Evolutionary conservation across 2,329 filamentous ascomycete species (phyloP).

Genomic region (Aspergillus pseudoviridinutans): DNA sequence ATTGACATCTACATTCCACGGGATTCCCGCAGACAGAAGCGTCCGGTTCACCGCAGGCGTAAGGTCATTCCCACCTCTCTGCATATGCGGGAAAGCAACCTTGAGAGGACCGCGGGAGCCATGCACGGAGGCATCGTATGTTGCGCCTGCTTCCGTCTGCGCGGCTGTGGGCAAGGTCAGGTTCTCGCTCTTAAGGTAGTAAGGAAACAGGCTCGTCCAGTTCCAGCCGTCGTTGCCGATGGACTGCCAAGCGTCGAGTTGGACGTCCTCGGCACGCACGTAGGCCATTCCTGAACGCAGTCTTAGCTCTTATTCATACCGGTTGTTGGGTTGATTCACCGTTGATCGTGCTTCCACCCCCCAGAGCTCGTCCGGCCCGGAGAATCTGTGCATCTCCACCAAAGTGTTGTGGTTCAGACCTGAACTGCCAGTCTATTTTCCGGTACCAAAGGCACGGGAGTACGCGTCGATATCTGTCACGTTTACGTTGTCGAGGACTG

Average conservation of each 20-base stretch:
- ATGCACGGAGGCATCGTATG: slow-evolving; percentile 8
- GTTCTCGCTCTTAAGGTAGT: slow-evolving; percentile 29
- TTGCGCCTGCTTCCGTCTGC: no score
- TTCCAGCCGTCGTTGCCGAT: slow-evolving; percentile 33
- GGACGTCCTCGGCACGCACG: slow-evolving; percentile 32
- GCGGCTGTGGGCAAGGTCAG: slow-evolving; percentile 21
- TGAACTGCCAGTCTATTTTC: slow-evolving; percentile 44
- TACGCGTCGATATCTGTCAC: slow-evolving; percentile 26
- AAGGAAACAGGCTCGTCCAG: slow-evolving; percentile 28
- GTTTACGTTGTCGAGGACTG: slow-evolving; percentile 25
- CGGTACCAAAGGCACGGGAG: slow-evolving; percentile 27
- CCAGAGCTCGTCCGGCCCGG: slow-evolving; percentile 42
- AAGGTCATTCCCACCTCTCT: slow-evolving; percentile 14
- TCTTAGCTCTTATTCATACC: no score
- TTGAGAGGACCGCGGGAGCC: slow-evolving; percentile 25
- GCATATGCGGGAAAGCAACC: slow-evolving; percentile 20
- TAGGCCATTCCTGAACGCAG: slow-evolving; percentile 34
- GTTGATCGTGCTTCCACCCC: slow-evolving; percentile 45
- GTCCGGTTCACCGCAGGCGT: slow-evolving; percentile 32
- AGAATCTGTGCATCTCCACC: slow-evolving; percentile 32
- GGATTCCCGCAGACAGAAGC: slow-evolving; percentile 30
- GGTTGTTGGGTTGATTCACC: slow-evolving; percentile 19
- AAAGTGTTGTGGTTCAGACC: slow-evolving; percentile 40
- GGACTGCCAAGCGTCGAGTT: slow-evolving; percentile 37
- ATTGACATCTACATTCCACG: slow-evolving; percentile 42